These are phyloP conservation scores for Nakataea oryzae DNA, from an alignment of 2,329 filamentous ascomycete genomes.

Conservation along the genomic window DNA sequence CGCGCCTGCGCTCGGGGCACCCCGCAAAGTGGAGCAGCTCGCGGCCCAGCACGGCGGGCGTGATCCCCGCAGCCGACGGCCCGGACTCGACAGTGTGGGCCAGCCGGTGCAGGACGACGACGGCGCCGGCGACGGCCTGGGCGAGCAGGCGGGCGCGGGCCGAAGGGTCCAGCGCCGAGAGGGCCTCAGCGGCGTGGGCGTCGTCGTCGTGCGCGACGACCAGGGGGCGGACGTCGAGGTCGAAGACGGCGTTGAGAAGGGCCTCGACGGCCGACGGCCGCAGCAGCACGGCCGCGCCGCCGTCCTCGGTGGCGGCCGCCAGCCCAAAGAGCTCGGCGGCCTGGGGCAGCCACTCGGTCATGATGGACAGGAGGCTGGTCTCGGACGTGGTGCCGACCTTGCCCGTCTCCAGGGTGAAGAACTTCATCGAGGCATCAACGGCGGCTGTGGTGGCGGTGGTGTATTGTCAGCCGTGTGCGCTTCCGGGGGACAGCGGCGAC, in stretches of 20 bases:
- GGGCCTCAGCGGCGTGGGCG: slow-evolving; percentile 12
- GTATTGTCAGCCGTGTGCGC: neutral
- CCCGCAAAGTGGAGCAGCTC: slow-evolving; percentile 20
- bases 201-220: slow-evolving; percentile 15
- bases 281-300: slow-evolving; percentile 10
- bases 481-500: neutral
- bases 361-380: slow-evolving; percentile 14
- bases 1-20: slow-evolving; percentile 16
- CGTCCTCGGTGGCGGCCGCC: slow-evolving; percentile 2
- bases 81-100: slow-evolving; percentile 4
- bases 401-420: slow-evolving; percentile 16
- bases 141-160: slow-evolving; percentile 22
- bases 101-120: slow-evolving; percentile 18
- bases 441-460: slow-evolving; percentile 11
- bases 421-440: slow-evolving; percentile 16
- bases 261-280: slow-evolving; percentile 11
- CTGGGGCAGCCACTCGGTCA: slow-evolving; percentile 13
- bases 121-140: slow-evolving; percentile 23
- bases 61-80: slow-evolving; percentile 9
- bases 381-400: slow-evolving; percentile 16
- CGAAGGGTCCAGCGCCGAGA: slow-evolving; percentile 18
- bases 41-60: slow-evolving; percentile 11
- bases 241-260: slow-evolving; percentile 21
- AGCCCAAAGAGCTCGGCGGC: slow-evolving; percentile 13
- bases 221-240: slow-evolving; percentile 19